A percentile compares a stretch with the other conserved stretches of the same genome.
Evolutionary conservation across 83 land plant species (phyloP).

Genomic region (Larix sibirica): DNA sequence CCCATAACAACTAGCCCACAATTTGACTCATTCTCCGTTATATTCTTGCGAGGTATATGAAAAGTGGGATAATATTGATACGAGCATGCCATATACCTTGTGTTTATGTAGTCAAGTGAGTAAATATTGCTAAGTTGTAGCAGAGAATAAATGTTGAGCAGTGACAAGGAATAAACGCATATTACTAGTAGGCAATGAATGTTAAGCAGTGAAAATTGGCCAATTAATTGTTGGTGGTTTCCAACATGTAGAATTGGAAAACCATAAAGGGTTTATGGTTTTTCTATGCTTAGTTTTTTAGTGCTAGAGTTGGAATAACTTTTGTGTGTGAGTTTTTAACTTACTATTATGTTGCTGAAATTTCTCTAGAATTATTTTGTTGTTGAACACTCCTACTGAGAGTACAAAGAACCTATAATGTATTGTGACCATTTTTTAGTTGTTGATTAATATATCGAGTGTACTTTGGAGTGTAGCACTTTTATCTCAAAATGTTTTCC

Average conservation of each 20-base stretch:
- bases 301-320: background rate
- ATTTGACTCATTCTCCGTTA: background rate
- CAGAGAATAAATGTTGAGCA: too few species aligned
- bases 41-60: background rate
- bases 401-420: background rate
- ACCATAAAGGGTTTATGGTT: background rate
- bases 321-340: background rate
- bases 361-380: too few species aligned
- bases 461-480: background rate
- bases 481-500: too few species aligned
- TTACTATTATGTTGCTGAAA: too few species aligned
- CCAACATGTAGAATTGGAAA: background rate
- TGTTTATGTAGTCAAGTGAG: background rate
- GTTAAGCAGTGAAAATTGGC: background rate
- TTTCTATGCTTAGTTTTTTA: background rate
- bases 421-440: background rate
- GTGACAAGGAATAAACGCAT: too few species aligned
- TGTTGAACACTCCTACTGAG: too few species aligned
- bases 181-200: background rate
- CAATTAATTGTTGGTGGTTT: background rate
- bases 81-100: background rate
- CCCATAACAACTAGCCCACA: background rate
- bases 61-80: background rate
- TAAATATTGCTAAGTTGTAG: too few species aligned
- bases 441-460: background rate